Conservation (phyloP, 306 rosid species). For the Castanospermum australe region DNA sequence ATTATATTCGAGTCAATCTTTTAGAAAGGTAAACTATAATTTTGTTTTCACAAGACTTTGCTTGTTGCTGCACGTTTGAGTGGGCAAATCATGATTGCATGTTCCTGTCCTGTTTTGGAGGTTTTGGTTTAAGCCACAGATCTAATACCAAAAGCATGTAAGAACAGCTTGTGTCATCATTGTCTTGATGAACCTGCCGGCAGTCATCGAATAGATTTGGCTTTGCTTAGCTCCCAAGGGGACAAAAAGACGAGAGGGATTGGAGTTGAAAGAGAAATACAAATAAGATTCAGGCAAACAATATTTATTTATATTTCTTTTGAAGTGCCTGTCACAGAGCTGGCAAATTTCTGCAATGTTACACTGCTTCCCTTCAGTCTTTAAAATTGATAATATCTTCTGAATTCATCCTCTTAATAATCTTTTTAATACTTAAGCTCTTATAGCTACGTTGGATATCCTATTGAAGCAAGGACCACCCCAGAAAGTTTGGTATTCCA, state of each 20-base stretch:
- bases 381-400: no score
- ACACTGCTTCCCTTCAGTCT: no score
- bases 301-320: no score
- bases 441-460: no score
- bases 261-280: no score
- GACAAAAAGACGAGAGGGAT: not conserved
- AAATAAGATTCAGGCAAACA: no score
- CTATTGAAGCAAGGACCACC: no score
- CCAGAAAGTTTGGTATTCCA: no score
- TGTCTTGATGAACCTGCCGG: not conserved
- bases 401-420: no score
- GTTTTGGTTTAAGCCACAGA: not conserved
- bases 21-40: conserved; percentile 5
- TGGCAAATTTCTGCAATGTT: no score
- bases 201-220: not conserved
- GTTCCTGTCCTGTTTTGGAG: conserved; percentile 20
- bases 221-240: not conserved
- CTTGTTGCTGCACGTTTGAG: conserved; percentile 32
- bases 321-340: no score
- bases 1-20: conserved; percentile 1
- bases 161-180: not conserved
- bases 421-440: no score
- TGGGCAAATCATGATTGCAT: conserved; percentile 29
- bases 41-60: conserved; percentile 12
- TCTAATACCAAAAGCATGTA: not conserved